Percentiles rank a stretch among this genome's conserved stretches.
phyloP scores from a whole-genome alignment of 306 rosid species.

The Luffa acutangula region DNA sequence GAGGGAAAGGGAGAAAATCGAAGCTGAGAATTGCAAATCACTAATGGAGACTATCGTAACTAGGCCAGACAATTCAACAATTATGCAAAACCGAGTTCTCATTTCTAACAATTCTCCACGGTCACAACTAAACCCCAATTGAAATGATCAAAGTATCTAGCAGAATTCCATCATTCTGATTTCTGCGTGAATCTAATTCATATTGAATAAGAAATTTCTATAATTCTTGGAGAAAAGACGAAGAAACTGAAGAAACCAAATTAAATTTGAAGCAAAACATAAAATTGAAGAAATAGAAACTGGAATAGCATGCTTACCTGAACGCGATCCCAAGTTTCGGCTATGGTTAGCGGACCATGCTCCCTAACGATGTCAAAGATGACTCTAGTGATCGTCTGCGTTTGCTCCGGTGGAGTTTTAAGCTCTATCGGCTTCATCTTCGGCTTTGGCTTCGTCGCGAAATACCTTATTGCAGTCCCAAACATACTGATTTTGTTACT shows the following conservation, averaged over 20 bases:
- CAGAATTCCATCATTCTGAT: background rate
- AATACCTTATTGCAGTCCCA: slow-evolving; percentile 42
- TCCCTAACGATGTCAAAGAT: slow-evolving; percentile 70
- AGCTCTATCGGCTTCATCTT: slow-evolving; percentile 52
- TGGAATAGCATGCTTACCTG: slow-evolving; percentile 26
- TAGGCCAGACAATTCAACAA: background rate
- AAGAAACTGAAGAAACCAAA: background rate
- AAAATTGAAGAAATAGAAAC: background rate
- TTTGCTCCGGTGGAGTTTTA: slow-evolving; percentile 69
- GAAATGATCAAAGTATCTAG: background rate
- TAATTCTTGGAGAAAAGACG: background rate
- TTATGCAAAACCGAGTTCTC: background rate
- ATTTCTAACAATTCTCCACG: background rate
- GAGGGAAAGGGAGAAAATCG: too few species aligned
- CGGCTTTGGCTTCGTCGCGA: slow-evolving; percentile 65
- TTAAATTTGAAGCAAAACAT: background rate
- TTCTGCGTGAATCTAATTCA: background rate
- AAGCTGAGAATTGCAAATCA: too few species aligned
- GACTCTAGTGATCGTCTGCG: slow-evolving; percentile 55
- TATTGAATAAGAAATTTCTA: background rate
- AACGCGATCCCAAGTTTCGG: slow-evolving; percentile 72
- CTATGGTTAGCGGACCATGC: slow-evolving; percentile 79
- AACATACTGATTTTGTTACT: slow-evolving; percentile 27
- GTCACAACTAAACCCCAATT: background rate
- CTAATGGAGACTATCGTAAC: too few species aligned